A percentile compares a stretch with the other conserved stretches of the same genome.
These are phyloP conservation scores for Nasturtium officinale DNA, from an alignment of 345 rosid genomes.

Conservation along the genomic window DNA sequence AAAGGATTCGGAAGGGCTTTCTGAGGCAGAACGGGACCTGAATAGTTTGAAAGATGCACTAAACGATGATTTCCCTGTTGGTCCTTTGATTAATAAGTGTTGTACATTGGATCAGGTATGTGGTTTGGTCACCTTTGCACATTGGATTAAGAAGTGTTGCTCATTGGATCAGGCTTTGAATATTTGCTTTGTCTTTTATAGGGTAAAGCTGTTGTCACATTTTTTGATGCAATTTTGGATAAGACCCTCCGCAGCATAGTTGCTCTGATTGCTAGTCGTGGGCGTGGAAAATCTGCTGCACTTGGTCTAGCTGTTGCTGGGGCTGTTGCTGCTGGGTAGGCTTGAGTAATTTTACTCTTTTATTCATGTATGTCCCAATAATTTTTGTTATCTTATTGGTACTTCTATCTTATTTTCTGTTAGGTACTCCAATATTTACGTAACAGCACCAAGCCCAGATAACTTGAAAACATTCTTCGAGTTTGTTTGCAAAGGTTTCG, in stretches of 20 bases:
- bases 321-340: conserved; percentile 93
- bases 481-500: conserved; percentile 88
- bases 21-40: conserved; percentile 79
- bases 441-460: conserved; percentile 95
- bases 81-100: conserved; percentile 87
- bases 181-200: conserved; percentile 37
- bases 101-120: conserved; percentile 95
- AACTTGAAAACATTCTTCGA: conserved; percentile 84
- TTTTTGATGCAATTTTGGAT: conserved; percentile 92
- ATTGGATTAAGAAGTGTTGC: conserved; percentile 59
- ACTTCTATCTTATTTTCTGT: conserved; percentile 12
- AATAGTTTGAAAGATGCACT: conserved; percentile 84
- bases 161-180: conserved; percentile 57
- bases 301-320: conserved; percentile 92
- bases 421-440: conserved; percentile 91
- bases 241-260: conserved; percentile 80
- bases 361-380: conserved; percentile 8
- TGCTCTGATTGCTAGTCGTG: conserved; percentile 96
- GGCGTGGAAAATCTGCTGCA: conserved; percentile 98
- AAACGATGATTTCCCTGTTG: conserved; percentile 81
- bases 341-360: conserved; percentile 16
- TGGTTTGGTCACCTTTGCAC: conserved; percentile 25
- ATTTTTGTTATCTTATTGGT: conserved; percentile 27
- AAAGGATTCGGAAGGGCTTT: conserved; percentile 84
- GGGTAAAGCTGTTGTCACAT: conserved; percentile 93